Evolutionary conservation across 2,329 filamentous ascomycete genomes (phyloP).

Genomic region (Colletotrichum gloeosporioides): DNA sequence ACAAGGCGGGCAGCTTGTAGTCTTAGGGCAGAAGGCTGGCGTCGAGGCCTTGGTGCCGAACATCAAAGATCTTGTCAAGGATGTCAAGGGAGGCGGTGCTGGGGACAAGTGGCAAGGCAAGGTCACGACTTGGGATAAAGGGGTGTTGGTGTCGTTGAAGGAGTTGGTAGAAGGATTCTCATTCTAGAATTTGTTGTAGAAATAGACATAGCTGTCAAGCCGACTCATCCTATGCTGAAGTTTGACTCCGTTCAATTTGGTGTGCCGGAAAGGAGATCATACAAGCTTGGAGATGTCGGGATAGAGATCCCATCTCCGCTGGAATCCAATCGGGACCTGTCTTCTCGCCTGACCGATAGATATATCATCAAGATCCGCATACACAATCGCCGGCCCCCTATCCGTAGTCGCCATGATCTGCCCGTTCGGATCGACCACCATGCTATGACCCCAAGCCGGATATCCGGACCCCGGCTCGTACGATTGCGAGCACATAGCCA

Average conservation of each 20-base stretch:
- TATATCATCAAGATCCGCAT: constrained; percentile 71
- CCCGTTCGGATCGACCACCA: constrained; percentile 88
- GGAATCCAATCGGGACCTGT: constrained; percentile 81
- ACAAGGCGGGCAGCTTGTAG: constrained; percentile 26
- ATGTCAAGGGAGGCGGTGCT: constrained; percentile 33
- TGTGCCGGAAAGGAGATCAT: neutral
- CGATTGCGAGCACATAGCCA: constrained; percentile 89
- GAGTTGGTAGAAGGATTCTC: neutral
- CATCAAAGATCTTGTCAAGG: constrained; percentile 23
- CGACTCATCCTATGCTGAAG: fast-evolving
- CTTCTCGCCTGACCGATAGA: constrained; percentile 77
- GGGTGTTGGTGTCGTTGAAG: constrained; percentile 26
- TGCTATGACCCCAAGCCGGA: constrained; percentile 89
- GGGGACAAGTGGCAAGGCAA: constrained; percentile 37
- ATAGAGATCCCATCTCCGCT: constrained; percentile 94
- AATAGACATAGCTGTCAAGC: neutral
- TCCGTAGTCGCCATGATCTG: constrained; percentile 77
- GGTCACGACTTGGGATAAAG: constrained; percentile 30
- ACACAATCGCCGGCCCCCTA: constrained; percentile 77
- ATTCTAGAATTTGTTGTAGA: neutral
- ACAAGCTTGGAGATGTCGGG: constrained; percentile 74
- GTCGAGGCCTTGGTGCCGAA: constrained; percentile 24
- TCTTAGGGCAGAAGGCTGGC: constrained; percentile 26
- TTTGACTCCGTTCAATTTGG: fast-evolving
- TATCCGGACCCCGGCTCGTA: constrained; percentile 79